A percentile compares a stretch with the other conserved stretches of the same genome.
These are phyloP conservation scores for Clarireedia monteithiana DNA, from an alignment of 2,329 filamentous ascomycete species.

Conservation along the genomic window DNA sequence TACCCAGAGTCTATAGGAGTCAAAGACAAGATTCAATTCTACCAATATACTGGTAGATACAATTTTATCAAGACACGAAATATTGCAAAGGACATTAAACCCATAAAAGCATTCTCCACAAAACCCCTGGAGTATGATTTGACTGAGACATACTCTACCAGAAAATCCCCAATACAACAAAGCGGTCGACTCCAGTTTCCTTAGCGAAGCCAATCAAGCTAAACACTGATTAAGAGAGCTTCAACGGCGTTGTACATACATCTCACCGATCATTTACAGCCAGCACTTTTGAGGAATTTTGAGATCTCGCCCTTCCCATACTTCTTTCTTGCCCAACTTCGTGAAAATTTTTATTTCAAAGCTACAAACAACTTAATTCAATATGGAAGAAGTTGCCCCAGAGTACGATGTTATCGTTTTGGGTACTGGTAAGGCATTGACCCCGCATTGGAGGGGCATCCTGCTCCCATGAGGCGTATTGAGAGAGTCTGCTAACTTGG, in stretches of 20 bases:
- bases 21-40: background rate
- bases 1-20: background rate
- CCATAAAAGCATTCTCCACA: conserved; percentile 2
- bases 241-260: conserved; percentile 7
- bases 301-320: background rate
- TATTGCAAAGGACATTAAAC: too few relatives aligned
- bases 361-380: conserved; percentile 26
- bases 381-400: conserved; percentile 95
- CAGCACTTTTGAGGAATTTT: conserved; percentile 5
- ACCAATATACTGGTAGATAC: background rate
- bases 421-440: conserved; percentile 70
- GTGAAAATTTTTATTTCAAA: background rate
- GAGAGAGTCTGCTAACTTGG: conserved; percentile 21
- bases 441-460: conserved; percentile 32
- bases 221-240: conserved; percentile 3
- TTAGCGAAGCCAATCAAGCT: conserved; percentile 26
- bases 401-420: conserved; percentile 99
- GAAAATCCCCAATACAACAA: conserved; percentile 21
- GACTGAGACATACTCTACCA: conserved; percentile 13
- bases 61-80: too few relatives aligned
- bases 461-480: conserved; percentile 4
- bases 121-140: conserved; percentile 10
- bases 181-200: conserved; percentile 16
- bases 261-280: conserved; percentile 19
- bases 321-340: background rate